phyloP scores from a whole-genome alignment of 768 basidiomycete species.

The Pulveroboletus sp. region DNA sequence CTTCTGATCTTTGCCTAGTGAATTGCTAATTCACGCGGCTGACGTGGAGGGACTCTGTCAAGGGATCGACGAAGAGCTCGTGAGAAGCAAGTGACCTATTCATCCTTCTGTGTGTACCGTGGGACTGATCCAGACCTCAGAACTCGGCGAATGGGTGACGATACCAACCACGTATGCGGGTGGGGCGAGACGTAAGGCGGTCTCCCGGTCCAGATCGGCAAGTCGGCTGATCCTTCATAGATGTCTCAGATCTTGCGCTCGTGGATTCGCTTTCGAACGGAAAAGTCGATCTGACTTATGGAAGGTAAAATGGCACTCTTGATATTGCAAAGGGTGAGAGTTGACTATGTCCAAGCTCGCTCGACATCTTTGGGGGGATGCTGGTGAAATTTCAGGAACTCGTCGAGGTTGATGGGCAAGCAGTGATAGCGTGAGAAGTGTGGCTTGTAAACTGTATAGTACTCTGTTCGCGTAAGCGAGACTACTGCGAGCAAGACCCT shows the following conservation, averaged over 20 bases:
- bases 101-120: background rate
- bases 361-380: constrained; percentile 70
- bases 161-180: constrained; percentile 97
- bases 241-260: constrained; percentile 72
- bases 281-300: constrained; percentile 50
- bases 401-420: too few species aligned
- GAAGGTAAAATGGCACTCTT: constrained; percentile 28
- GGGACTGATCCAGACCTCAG: constrained; percentile 40
- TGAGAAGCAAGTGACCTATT: constrained; percentile 51
- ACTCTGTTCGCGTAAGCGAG: constrained; percentile 28
- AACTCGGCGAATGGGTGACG: constrained; percentile 83
- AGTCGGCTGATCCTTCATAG: constrained; percentile 37
- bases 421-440: constrained; percentile 35
- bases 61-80: constrained; percentile 90
- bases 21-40: constrained; percentile 96
- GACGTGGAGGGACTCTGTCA: constrained; percentile 97
- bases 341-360: constrained; percentile 36
- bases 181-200: constrained; percentile 73
- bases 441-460: constrained; percentile 45
- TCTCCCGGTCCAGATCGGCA: background rate
- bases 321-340: background rate
- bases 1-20: constrained; percentile 47
- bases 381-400: constrained; percentile 60
- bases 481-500: constrained; percentile 27
- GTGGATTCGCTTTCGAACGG: constrained; percentile 80